Percentiles rank a stretch among this genome's conserved stretches.
phyloP scores from a whole-genome alignment of 495 filamentous ascomycete genomes.

The Podospora conica region DNA sequence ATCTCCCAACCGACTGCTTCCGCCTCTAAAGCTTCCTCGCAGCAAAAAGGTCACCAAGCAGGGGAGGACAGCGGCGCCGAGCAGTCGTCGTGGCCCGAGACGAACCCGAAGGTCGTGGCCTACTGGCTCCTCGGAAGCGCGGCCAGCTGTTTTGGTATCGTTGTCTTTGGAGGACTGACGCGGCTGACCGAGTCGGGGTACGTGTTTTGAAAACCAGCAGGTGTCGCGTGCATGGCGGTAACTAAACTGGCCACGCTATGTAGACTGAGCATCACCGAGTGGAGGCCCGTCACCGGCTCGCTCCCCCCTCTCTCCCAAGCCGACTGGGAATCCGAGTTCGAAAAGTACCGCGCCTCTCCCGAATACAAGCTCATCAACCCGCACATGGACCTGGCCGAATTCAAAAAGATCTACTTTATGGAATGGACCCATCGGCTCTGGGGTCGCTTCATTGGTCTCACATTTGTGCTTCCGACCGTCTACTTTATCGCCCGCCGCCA shows the following conservation, averaged over 20 bases:
- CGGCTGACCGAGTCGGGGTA: constrained; percentile 95
- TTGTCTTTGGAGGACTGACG: constrained; percentile 90
- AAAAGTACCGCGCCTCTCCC: constrained; percentile 82
- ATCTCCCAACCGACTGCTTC: not conserved
- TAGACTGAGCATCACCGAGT: constrained; percentile 97
- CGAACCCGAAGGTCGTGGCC: constrained; percentile 65
- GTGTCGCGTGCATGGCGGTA: not conserved
- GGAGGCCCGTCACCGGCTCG: constrained; percentile 91
- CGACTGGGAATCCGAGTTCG: constrained; percentile 88
- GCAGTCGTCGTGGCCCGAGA: constrained; percentile 58
- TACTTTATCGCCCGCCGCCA: constrained; percentile 82
- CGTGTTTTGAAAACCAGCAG: constrained; percentile 11
- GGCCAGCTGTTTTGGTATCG: constrained; percentile 89
- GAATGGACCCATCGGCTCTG: constrained; percentile 96
- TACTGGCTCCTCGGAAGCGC: constrained; percentile 94
- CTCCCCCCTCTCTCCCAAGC: constrained; percentile 69
- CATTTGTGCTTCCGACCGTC: constrained; percentile 77
- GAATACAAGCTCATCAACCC: constrained; percentile 89
- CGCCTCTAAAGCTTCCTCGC: not conserved
- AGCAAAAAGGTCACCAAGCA: not conserved
- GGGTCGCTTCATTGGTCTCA: constrained; percentile 87
- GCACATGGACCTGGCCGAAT: constrained; percentile 84
- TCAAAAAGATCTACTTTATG: constrained; percentile 99
- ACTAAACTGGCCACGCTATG: constrained; percentile 5
- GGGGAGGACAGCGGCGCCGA: constrained; percentile 1